phyloP scores from a whole-genome alignment of 1,139 yeast species.

The Pichia sp. region DNA sequence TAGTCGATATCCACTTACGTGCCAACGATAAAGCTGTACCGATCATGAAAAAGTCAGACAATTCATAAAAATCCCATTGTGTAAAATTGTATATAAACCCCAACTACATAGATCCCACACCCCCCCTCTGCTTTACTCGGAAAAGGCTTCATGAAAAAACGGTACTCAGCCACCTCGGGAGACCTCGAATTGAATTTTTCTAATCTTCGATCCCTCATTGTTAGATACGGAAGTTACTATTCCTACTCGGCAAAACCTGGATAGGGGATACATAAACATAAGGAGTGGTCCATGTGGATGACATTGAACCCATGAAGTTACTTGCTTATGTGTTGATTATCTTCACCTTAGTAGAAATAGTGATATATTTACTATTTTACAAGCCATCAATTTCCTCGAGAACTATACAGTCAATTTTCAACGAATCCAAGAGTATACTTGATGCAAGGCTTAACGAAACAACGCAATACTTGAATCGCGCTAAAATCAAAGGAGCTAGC shows the following conservation, averaged over 20 bases:
- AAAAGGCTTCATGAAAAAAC: not conserved
- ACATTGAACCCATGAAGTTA: not conserved
- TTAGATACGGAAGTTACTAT: too few relatives aligned
- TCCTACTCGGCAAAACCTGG: too few relatives aligned
- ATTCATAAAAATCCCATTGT: not conserved
- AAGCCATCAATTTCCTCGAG: constrained; percentile 4
- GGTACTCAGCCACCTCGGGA: not conserved
- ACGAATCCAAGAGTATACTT: constrained; percentile 13
- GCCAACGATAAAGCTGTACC: constrained; percentile 55
- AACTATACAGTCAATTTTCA: constrained; percentile 9
- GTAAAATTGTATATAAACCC: too few relatives aligned
- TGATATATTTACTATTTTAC: not conserved
- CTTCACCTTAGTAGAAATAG: not conserved
- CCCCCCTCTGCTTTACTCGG: too few relatives aligned
- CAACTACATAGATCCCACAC: not conserved
- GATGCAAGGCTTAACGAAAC: constrained; percentile 19
- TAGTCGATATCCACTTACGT: constrained; percentile 43
- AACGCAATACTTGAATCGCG: constrained; percentile 14
- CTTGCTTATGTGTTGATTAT: not conserved
- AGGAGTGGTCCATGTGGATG: not conserved
- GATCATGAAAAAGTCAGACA: constrained; percentile 17
- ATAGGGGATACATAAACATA: too few relatives aligned
- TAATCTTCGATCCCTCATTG: too few relatives aligned
- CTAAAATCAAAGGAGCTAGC: constrained; percentile 29
- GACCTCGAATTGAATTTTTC: too few relatives aligned